Percentiles rank a stretch among this genome's conserved stretches.
Evolutionary conservation across 257 asterid species (phyloP).

Genomic region (Salvia miltiorrhiza): DNA sequence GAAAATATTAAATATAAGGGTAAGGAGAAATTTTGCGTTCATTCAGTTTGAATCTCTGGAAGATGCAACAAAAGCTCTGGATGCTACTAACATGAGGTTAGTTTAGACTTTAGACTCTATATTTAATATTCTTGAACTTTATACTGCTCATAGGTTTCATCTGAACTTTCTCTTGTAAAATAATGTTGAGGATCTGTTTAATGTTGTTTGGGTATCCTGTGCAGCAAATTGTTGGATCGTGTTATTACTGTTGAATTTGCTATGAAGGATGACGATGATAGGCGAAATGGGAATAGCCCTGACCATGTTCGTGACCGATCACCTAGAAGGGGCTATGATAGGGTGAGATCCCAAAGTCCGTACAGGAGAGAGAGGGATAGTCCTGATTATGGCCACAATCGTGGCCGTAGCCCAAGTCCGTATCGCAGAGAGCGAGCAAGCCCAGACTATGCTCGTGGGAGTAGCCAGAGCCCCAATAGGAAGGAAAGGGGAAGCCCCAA

Average conservation of each 20-base stretch:
- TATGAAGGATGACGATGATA: constrained; percentile 67
- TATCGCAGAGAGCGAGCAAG: constrained; percentile 54
- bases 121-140: not conserved
- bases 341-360: constrained; percentile 60
- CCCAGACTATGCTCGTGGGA: constrained; percentile 54
- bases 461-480: constrained; percentile 37
- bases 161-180: not conserved
- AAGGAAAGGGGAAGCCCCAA: constrained; percentile 29
- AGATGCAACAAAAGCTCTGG: constrained; percentile 76
- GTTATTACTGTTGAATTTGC: constrained; percentile 78
- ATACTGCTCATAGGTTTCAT: not conserved
- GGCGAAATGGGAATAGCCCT: constrained; percentile 59
- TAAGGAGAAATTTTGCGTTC: constrained; percentile 75
- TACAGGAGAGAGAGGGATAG: constrained; percentile 64
- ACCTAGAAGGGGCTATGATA: constrained; percentile 61
- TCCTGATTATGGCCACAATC: constrained; percentile 68
- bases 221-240: constrained; percentile 74
- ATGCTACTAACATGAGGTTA: constrained; percentile 76
- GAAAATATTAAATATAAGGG: constrained; percentile 66
- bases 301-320: constrained; percentile 55
- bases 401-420: constrained; percentile 46
- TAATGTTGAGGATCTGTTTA: not conserved
- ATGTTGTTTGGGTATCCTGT: constrained; percentile 10
- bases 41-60: constrained; percentile 69
- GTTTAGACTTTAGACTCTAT: not conserved